Percentiles rank a stretch among this genome's conserved stretches.
These are phyloP conservation scores for Penicillium salamii DNA, from an alignment of 495 filamentous ascomycete species.

Conservation along the genomic window DNA sequence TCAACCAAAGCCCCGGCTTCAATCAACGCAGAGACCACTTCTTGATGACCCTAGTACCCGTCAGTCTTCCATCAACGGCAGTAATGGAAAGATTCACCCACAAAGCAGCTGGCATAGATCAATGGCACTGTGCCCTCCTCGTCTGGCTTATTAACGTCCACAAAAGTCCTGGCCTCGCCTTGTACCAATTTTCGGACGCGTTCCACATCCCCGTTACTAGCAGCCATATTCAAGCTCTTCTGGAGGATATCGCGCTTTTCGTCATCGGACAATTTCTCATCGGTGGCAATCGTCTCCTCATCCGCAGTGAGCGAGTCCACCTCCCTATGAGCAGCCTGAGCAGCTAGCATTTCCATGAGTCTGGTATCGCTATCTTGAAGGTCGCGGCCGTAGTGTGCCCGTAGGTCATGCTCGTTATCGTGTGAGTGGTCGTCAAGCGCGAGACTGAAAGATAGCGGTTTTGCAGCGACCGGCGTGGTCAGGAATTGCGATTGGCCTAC, in stretches of 20 bases:
- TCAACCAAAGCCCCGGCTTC: slow-evolving; percentile 89
- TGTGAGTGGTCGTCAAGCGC: slow-evolving; percentile 67
- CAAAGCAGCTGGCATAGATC: slow-evolving; percentile 99
- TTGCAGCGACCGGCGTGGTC: slow-evolving; percentile 77
- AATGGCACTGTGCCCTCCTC: slow-evolving; percentile 92
- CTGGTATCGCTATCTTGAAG: slow-evolving; percentile 80
- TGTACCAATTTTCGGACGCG: slow-evolving; percentile 72
- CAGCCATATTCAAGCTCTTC: slow-evolving; percentile 88
- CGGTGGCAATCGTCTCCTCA: slow-evolving; percentile 72
- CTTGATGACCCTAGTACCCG: slow-evolving; percentile 73
- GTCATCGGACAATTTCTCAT: slow-evolving; percentile 67
- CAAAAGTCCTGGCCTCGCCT: slow-evolving; percentile 69
- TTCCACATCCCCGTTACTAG: slow-evolving; percentile 91
- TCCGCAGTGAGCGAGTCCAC: slow-evolving; percentile 69
- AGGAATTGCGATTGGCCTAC: slow-evolving; percentile 93
- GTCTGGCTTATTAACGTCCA: slow-evolving; percentile 88
- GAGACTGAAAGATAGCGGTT: slow-evolving; percentile 80
- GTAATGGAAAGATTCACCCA: slow-evolving; percentile 46
- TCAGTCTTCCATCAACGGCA: slow-evolving; percentile 10
- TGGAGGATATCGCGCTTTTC: slow-evolving; percentile 83
- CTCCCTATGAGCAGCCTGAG: slow-evolving; percentile 78
- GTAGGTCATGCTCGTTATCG: slow-evolving; percentile 40
- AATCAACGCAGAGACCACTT: slow-evolving; percentile 79
- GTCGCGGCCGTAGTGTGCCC: slow-evolving; percentile 35
- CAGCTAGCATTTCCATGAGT: slow-evolving; percentile 93